Evolutionary conservation across 1,284 basidiomycete species (phyloP).

Genomic region (Peniophora sp.): DNA sequence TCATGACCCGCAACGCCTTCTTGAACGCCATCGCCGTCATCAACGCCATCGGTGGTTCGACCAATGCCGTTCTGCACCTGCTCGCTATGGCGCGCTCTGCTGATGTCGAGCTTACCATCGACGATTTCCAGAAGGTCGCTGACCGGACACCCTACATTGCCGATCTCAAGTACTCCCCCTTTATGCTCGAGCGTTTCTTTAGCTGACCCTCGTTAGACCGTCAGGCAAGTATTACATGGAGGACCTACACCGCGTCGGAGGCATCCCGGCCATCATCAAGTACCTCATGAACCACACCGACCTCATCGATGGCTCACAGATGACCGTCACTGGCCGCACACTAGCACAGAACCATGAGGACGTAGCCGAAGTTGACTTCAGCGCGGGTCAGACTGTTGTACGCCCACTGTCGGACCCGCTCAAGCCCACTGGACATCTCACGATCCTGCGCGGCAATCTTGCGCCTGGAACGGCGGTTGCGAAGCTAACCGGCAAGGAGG

Average conservation of each 20-base stretch:
- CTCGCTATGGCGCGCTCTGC: constrained; percentile 92
- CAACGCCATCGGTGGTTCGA: constrained; percentile 85
- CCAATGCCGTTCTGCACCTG: constrained; percentile 90
- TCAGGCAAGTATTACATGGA: constrained; percentile 96
- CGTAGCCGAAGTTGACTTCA: constrained; percentile 69
- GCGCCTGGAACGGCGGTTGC: constrained; percentile 90
- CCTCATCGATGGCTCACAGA: constrained; percentile 83
- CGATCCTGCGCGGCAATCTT: constrained; percentile 86
- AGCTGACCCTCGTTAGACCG: constrained; percentile 40
- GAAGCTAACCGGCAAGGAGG: constrained; percentile 97
- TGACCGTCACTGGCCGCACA: constrained; percentile 94
- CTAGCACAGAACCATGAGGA: constrained; percentile 87
- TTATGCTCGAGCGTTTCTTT: constrained; percentile 4
- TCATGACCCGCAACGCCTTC: constrained; percentile 86
- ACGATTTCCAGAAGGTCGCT: constrained; percentile 88
- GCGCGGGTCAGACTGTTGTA: constrained; percentile 74
- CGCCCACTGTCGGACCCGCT: constrained; percentile 77
- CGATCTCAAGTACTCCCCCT: constrained; percentile 65
- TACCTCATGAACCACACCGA: constrained; percentile 85
- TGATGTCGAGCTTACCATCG: constrained; percentile 81
- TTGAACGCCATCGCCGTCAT: constrained; percentile 85
- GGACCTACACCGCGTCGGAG: constrained; percentile 88
- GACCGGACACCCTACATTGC: constrained; percentile 91
- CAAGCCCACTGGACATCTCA: constrained; percentile 88
- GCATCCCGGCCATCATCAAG: constrained; percentile 76